A percentile compares a stretch with the other conserved stretches of the same genome.
phyloP scores from a whole-genome alignment of 192 early-diverging fungal genomes.

The Haplosporangium gracile region DNA sequence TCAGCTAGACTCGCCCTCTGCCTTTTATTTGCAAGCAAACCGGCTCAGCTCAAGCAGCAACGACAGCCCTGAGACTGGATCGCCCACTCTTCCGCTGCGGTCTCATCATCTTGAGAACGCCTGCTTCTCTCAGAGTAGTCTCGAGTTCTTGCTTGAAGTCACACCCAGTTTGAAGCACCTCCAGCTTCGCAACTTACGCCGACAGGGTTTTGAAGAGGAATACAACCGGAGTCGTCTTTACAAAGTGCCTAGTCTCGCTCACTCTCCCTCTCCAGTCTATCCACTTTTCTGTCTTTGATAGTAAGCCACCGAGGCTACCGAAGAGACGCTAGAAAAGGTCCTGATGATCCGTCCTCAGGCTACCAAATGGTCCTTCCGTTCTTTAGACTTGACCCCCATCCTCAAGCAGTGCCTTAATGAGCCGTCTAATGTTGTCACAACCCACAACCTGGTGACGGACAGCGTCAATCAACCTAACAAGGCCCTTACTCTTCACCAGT shows the following conservation, averaged over 20 bases:
- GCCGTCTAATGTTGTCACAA: background rate
- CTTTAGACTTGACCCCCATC: background rate
- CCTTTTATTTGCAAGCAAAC: background rate
- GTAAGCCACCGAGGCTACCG: background rate
- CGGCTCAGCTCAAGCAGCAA: background rate
- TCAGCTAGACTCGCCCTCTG: background rate
- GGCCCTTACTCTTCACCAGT: background rate
- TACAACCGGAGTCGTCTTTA: background rate
- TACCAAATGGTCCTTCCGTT: background rate
- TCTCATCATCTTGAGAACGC: background rate
- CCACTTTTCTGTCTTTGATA: background rate
- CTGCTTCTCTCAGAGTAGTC: background rate
- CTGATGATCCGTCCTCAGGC: background rate
- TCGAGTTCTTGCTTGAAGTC: background rate
- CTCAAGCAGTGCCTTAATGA: background rate
- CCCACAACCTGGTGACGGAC: background rate
- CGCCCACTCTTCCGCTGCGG: background rate
- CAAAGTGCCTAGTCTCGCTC: background rate
- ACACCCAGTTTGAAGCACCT: background rate
- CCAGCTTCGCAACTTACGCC: background rate
- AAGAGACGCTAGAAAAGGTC: background rate
- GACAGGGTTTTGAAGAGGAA: background rate
- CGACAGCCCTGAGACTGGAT: background rate
- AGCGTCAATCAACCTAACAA: background rate
- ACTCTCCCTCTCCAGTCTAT: background rate